phyloP scores from a whole-genome alignment of 306 rosid species.

The Castanospermum australe region DNA sequence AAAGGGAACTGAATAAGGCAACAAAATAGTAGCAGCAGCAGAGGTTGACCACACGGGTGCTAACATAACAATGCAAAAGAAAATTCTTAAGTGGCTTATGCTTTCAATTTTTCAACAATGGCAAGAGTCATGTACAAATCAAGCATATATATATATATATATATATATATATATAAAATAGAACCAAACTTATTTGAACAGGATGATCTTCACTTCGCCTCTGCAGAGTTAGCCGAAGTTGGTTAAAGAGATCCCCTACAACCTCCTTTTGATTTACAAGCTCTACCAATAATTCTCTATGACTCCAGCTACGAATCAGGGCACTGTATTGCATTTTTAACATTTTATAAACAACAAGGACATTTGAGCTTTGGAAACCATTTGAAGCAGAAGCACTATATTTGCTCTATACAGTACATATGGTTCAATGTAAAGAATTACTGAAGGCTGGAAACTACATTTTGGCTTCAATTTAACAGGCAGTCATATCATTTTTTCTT shows the following conservation, averaged over 20 bases:
- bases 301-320: constrained; percentile 44
- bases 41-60: too few species aligned
- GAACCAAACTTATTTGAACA: constrained; percentile 58
- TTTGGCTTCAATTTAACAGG: neutral
- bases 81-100: neutral
- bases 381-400: neutral
- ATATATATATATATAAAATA: neutral
- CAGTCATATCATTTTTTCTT: neutral
- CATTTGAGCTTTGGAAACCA: constrained; percentile 7
- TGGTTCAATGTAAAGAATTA: neutral
- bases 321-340: constrained; percentile 56
- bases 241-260: constrained; percentile 69
- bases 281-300: constrained; percentile 56
- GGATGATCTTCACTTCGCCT: constrained; percentile 62
- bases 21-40: too few species aligned
- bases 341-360: neutral
- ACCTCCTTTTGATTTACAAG: constrained; percentile 70
- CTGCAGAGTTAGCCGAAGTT: constrained; percentile 68
- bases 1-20: too few species aligned
- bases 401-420: neutral
- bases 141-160: too few species aligned
- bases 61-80: too few species aligned
- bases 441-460: too few species aligned
- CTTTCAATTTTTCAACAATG: neutral
- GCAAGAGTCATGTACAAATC: too few species aligned